These are phyloP conservation scores for Aspergillus ustus DNA, from an alignment of 2,329 filamentous ascomycete species.

Conservation along the genomic window DNA sequence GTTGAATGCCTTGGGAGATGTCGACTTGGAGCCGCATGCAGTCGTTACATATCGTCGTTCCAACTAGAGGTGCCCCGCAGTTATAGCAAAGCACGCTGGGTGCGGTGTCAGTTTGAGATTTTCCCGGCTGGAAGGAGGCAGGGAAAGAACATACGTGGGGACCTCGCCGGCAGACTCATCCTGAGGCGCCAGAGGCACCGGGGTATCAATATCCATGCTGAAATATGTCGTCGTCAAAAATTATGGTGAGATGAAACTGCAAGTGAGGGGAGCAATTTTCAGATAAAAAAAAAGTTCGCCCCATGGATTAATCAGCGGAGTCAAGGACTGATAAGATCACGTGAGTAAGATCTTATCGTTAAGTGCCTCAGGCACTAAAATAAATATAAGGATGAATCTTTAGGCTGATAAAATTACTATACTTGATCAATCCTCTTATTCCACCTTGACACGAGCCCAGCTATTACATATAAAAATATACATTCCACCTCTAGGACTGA, in stretches of 20 bases:
- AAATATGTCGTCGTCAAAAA: neutral
- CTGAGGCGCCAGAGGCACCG: constrained; percentile 16
- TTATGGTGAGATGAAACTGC: neutral
- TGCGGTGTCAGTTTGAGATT: constrained; percentile 29
- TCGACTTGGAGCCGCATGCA: constrained; percentile 18
- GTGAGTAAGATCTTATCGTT: neutral
- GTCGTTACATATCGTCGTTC: constrained; percentile 18
- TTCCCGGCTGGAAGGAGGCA: neutral
- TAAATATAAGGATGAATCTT: too few species aligned
- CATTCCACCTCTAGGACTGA: too few species aligned
- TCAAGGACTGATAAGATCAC: constrained; percentile 5
- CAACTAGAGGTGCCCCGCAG: constrained; percentile 19
- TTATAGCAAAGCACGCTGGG: constrained; percentile 17
- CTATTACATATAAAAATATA: too few species aligned
- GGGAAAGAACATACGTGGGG: constrained; percentile 8
- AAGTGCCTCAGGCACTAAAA: too few species aligned
- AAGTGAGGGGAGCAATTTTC: neutral
- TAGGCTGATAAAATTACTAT: too few species aligned
- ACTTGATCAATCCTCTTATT: too few species aligned
- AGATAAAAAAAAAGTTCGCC: constrained; percentile 14
- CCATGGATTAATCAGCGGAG: constrained; percentile 8
- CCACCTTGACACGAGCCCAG: too few species aligned
- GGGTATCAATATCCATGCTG: constrained; percentile 18
- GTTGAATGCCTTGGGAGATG: constrained; percentile 20
- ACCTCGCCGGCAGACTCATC: neutral